These are phyloP conservation scores for Porpolomopsis calyptriformis DNA, from an alignment of 768 basidiomycete genomes.

Conservation along the genomic window DNA sequence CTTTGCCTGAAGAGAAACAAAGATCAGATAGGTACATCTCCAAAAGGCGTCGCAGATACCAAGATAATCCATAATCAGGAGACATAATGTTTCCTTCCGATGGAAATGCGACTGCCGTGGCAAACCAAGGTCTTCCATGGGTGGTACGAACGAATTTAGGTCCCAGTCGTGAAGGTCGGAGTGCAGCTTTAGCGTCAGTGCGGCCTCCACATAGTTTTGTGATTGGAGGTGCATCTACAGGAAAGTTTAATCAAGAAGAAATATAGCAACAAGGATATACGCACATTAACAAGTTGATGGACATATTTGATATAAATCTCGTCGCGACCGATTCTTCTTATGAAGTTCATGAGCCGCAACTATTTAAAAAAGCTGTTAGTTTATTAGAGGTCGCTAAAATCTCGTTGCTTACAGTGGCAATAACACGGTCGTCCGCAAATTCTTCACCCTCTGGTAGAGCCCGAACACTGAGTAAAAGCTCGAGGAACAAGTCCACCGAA, in stretches of 20 bases:
- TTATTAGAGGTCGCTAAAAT: not conserved
- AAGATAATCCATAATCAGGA: conserved; percentile 88
- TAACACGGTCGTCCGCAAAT: conserved; percentile 88
- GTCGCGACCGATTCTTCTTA: conserved; percentile 80
- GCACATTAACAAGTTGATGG: conserved; percentile 84
- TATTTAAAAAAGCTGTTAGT: conserved; percentile 20
- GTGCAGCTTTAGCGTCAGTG: conserved; percentile 85
- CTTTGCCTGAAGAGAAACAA: conserved; percentile 50
- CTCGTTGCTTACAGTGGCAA: conserved; percentile 56
- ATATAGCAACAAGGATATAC: conserved; percentile 15
- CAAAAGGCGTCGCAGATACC: conserved; percentile 32
- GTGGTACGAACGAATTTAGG: conserved; percentile 64
- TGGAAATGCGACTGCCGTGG: conserved; percentile 92
- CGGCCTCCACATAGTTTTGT: conserved; percentile 89
- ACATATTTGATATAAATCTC: conserved; percentile 96
- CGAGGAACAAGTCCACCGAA: conserved; percentile 86
- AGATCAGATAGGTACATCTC: conserved; percentile 5
- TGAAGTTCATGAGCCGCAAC: conserved; percentile 89
- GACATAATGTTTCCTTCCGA: conserved; percentile 84
- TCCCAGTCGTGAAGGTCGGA: conserved; percentile 92
- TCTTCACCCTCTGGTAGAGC: conserved; percentile 89
- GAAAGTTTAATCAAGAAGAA: conserved; percentile 13
- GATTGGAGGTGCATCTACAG: conserved; percentile 75
- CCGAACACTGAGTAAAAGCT: conserved; percentile 76
- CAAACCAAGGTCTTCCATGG: conserved; percentile 82